A percentile compares a stretch with the other conserved stretches of the same genome.
These are phyloP conservation scores for Eucalyptus brandiana DNA, from an alignment of 345 rosid genomes.

Conservation along the genomic window DNA sequence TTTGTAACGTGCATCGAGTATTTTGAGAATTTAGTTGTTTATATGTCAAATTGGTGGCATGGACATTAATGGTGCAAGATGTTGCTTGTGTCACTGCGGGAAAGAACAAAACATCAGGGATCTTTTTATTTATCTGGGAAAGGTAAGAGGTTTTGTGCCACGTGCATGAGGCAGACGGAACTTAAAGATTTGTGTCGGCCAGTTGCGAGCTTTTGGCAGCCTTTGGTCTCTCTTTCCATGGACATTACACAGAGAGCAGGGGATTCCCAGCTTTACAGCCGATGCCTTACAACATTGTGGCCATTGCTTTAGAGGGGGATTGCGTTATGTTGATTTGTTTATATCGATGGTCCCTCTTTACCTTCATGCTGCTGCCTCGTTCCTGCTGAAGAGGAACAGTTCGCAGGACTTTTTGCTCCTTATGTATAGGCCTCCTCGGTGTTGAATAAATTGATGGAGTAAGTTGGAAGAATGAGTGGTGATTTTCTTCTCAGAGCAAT, in stretches of 20 bases:
- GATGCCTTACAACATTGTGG: neutral
- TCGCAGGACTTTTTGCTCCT: neutral
- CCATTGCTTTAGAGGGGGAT: neutral
- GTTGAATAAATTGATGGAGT: neutral
- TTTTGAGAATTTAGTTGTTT: neutral
- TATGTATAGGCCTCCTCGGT: neutral
- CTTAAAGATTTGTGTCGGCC: neutral
- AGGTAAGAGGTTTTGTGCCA: neutral
- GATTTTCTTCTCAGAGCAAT: neutral
- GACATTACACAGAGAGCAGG: neutral
- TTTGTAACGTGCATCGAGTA: neutral
- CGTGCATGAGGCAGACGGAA: neutral
- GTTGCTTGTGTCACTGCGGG: neutral
- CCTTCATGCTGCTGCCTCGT: neutral
- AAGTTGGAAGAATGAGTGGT: neutral
- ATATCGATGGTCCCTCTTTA: neutral
- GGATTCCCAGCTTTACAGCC: neutral
- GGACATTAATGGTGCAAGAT: neutral
- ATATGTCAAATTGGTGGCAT: neutral
- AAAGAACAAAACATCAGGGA: neutral
- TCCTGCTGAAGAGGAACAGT: neutral
- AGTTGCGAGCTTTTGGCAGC: neutral
- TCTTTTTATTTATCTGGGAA: neutral
- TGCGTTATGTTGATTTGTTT: neutral
- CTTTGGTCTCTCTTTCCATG: neutral